Evolutionary conservation across 1,139 yeast genomes (phyloP), one percentile per base, ranked within the genome.

Genomic region (Zygoascus hellenicus): DNA sequence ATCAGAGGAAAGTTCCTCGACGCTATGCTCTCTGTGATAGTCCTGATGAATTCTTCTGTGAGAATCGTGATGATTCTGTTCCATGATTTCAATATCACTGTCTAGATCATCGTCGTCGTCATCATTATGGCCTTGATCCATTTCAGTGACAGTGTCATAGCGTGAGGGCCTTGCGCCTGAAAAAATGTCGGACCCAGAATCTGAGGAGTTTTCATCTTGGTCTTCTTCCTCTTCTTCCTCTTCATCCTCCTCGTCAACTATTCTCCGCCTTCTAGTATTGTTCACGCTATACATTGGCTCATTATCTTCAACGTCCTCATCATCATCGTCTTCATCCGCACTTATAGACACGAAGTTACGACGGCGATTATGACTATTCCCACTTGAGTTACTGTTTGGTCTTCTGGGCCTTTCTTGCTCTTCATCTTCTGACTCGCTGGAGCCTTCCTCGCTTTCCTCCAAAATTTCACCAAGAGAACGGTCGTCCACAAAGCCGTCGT

Each of bases 221-320:
- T 55, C 57, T 33, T 47, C 48, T 35, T 83, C 87, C 55, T 82
- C 80, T 56, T 77, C 72, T 60, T 84, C 94, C 33, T 82, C 63
- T 54, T 81, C 84, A 39, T 85, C 85, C 56, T 83, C 89, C 65
- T 76, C 76, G 15, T 86, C 87, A 65, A 87, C 96, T 28, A 9
- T 9, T n/a, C 10, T 30, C 43, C 16, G 15, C 15, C 43, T 30
- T 5, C 15, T 30, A 7, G 26, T 9, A 19, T 31, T 13, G 33
- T n/a, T 31, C 33, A n/a, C 41, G 14, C 9, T 38, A 13, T 13
- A 13, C 10, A 19, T 31, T n/a, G 31, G 17, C 28, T 42, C 45
- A 11, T 34, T 34, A 14, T 35, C 45, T 13, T 22, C 40, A 29
- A 13, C 22, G 17, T 29, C 34, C 10, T 42, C 34, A 11, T 13